Base-by-base conservation (phyloP, 352 stramenopile genomes). In the Phytophthora colocasiae region DNA sequence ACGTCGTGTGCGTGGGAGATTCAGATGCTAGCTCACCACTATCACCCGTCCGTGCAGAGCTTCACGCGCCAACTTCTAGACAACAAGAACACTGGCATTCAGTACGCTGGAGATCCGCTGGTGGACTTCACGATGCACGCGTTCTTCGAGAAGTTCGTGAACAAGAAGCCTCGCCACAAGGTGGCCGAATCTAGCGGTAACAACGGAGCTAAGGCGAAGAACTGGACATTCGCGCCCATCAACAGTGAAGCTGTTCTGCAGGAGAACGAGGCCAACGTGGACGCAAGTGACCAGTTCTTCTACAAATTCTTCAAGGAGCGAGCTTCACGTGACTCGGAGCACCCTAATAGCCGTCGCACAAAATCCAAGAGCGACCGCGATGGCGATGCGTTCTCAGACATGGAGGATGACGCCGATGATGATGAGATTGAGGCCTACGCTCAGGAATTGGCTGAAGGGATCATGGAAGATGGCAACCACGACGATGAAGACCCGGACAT, bases 121-220 rank as follows among this genome's bases (percentile, higher is more conserved):
- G 89, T 96, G 60, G 97, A 99, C 74, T 99, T 99, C 65, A 93
- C 88, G n/a, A 83, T 99, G 62, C 87, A 92, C 41, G 83, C 93
- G 4, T 99, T 99, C 75, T 95, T 99, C 40, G 97, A 99, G 69
- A 98, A 98, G 71, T 99, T 99, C 79, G 96, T 98, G 27, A 99
- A 98, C 82, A 97, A 98, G 62, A 99, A 99, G 72, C 97, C 97
- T 5, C 80, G 80, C 17, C 78, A 89, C 52, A 87, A 86, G 52
- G 56, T 73, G 39, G 15, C 43, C 6, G 60, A 71, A 9, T 36
- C 38, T 2, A 66, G 58, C 7, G 44, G 58, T 19, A 63, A 32
- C 27, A 64, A 47, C 6, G 54, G 63, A 10, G 56, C 71, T 1
- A 80, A 67, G 24, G 46, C 58, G 1, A 92, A 92, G 73, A 90